These are phyloP conservation scores for Sporobolus alterniflorus DNA, from an alignment of 202 grass and related monocot species.

Conservation along the genomic window DNA sequence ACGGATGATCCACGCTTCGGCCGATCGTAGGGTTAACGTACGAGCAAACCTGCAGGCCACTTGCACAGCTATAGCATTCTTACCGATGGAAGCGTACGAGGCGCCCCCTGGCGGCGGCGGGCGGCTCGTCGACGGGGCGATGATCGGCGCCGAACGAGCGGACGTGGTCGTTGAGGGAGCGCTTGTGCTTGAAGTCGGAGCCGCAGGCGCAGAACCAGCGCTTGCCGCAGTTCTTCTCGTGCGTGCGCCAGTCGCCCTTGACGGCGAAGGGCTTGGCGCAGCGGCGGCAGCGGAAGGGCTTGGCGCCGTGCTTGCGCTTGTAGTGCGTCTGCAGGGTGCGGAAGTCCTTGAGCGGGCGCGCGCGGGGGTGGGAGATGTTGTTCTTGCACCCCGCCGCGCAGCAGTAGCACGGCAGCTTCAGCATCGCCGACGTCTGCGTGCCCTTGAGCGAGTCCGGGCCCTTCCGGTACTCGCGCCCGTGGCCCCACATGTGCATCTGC, in stretches of 20 bases:
- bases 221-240: slow-evolving; percentile 99
- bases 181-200: slow-evolving; percentile 96
- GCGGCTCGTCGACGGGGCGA: slow-evolving; percentile 26
- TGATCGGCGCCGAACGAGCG: slow-evolving; percentile 78
- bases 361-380: slow-evolving; percentile 76
- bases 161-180: slow-evolving; percentile 91
- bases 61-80: no score
- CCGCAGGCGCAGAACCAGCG: slow-evolving; percentile 94
- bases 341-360: slow-evolving; percentile 93
- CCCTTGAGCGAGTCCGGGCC: slow-evolving; percentile 90
- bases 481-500: slow-evolving; percentile 99
- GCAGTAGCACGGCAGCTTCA: slow-evolving; percentile 97
- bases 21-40: neutral
- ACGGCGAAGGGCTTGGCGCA: slow-evolving; percentile 96
- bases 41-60: neutral
- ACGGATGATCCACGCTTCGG: neutral
- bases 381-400: slow-evolving; percentile 86
- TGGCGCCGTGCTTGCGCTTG: slow-evolving; percentile 91
- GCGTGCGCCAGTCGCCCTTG: slow-evolving; percentile 98
- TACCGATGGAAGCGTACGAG: slow-evolving; percentile 57
- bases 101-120: slow-evolving; percentile 2
- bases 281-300: slow-evolving; percentile 83
- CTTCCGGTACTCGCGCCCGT: slow-evolving; percentile 93
- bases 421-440: slow-evolving; percentile 69
- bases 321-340: slow-evolving; percentile 97